A percentile compares a stretch with the other conserved stretches of the same genome.
Conservation (phyloP, 2,329 filamentous ascomycete genomes). For the Neonectria magnoliae region DNA sequence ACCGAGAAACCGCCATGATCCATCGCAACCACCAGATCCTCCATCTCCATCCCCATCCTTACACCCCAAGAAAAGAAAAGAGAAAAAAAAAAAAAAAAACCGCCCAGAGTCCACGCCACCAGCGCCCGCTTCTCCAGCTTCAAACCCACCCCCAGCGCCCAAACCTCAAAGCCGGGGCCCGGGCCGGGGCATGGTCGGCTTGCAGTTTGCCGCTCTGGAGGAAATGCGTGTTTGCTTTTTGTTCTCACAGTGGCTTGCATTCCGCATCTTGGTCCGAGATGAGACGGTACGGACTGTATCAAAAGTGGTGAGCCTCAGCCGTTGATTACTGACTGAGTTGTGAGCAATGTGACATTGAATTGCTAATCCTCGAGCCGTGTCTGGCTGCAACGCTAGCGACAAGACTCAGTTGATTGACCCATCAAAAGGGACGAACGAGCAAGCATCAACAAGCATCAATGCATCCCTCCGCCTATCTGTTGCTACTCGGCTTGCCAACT, state of each 20-base stretch:
- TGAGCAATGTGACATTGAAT: conserved; percentile 2
- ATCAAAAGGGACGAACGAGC: conserved; percentile 15
- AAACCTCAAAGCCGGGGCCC: conserved; percentile 19
- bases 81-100: not conserved
- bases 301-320: not conserved
- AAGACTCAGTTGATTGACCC: not conserved
- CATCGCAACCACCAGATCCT: not conserved
- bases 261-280: not conserved
- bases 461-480: conserved; percentile 14
- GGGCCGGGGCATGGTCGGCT: conserved; percentile 22
- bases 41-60: no score
- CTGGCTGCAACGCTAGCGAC: conserved; percentile 14
- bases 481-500: conserved; percentile 19
- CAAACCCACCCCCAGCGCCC: not conserved
- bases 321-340: no score
- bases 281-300: not conserved
- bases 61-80: not conserved
- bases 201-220: not conserved
- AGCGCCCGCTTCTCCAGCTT: conserved; percentile 9
- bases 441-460: conserved; percentile 16
- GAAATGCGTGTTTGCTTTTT: conserved; percentile 15
- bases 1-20: not conserved
- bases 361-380: conserved; percentile 19
- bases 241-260: conserved; percentile 7
- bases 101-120: conserved; percentile 22